These are phyloP conservation scores for Chlorella ohadii DNA, from an alignment of 139 green algal genomes.

Conservation along the genomic window DNA sequence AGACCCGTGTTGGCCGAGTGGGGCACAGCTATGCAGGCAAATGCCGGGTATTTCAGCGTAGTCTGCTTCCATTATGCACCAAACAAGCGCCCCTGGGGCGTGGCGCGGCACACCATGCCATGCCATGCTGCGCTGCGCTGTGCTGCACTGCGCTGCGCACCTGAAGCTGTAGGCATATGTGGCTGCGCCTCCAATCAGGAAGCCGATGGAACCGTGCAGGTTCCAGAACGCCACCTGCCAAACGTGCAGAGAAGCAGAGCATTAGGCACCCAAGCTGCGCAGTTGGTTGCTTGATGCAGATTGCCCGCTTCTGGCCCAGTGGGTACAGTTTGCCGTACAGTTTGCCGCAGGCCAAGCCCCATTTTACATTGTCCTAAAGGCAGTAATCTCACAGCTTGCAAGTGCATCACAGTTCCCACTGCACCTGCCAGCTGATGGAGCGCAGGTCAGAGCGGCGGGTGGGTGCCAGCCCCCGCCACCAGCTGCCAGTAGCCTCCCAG, in stretches of 20 bases:
- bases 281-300: too few relatives aligned
- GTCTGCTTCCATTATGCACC: neutral
- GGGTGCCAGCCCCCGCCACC: constrained; percentile 2
- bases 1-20: neutral
- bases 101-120: too few relatives aligned
- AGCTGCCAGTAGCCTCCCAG: constrained; percentile 12
- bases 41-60: too few relatives aligned
- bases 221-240: constrained; percentile 19
- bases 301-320: too few relatives aligned
- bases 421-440: neutral
- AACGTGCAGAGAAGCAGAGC: neutral
- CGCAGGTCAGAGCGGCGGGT: neutral
- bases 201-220: constrained; percentile 9
- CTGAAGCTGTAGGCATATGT: constrained; percentile 9
- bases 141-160: neutral
- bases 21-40: neutral
- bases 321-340: too few relatives aligned
- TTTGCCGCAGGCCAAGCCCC: too few relatives aligned
- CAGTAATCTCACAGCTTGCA: too few relatives aligned
- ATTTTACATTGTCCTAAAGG: too few relatives aligned
- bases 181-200: constrained; percentile 16
- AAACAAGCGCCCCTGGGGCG: too few relatives aligned
- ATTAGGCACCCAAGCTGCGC: too few relatives aligned
- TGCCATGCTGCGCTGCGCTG: neutral
- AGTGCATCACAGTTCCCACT: too few relatives aligned